Base-by-base conservation (phyloP, 2,329 filamentous ascomycete genomes). In the Fusarium sp. region DNA sequence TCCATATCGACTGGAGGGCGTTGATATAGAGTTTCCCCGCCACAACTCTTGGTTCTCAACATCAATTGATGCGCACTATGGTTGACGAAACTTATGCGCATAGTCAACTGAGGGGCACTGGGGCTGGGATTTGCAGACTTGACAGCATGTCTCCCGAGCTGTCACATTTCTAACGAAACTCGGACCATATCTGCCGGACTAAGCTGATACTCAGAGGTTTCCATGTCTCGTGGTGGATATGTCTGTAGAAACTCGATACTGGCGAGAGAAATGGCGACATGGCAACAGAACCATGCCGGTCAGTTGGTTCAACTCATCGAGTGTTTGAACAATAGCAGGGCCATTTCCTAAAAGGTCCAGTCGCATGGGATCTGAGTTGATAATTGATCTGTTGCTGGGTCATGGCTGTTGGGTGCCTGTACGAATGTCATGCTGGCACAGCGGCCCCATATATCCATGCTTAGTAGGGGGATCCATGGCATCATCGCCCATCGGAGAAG, bases 401-500 rank as follows among this genome's bases (percentile, higher is more conserved):
- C 56, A 60, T 71, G 62, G 63, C 41, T 25, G 63, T 57, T 70
- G 61, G 48, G 48, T 41, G 64, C 59, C 63, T 77, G 64, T 62
- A 62, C 34, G 60, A 66, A 72, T 69, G 64, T 45, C 58, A 45
- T 61, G 56, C 62, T 64, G 56, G 67, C 56, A 64, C 62, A 62
- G 66, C 34, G 61, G 70, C 64, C 61, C 70, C 56, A 64, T 62
- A 62, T 62, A 66, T 65, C 20, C 54, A 37, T 60, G 52, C 62
- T 48, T 68, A 56, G 64, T 59, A 23, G 64, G 57, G 70, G 56
- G 32, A 70, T 59, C 64, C 60, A 78, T 77, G 76, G 74, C 68
- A 72, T 67, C 76, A 76, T 76, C 52, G 61, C 27, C 32, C 70
- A 67, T 68, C 32, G 23, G 66, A 60, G 59, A 72, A 72, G 63